These are phyloP conservation scores for Ogataea salicorniae DNA, from an alignment of 805 yeast species.

Conservation along the genomic window DNA sequence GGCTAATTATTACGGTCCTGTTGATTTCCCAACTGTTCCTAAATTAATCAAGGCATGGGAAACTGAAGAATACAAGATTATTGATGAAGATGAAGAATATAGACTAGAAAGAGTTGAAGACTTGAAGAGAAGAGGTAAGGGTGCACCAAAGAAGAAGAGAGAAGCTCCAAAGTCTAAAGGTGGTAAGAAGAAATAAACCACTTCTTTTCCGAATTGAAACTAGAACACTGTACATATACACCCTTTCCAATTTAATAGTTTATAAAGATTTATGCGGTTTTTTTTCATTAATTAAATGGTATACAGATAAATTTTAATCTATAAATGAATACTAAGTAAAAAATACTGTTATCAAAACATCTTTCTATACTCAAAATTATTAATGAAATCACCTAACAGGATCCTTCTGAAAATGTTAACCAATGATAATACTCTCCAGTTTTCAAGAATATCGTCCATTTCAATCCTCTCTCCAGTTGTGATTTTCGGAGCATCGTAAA, in stretches of 20 bases:
- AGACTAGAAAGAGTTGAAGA: conserved; percentile 58
- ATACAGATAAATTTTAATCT: not conserved
- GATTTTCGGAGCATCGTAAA: conserved; percentile 2
- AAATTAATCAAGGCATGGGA: conserved; percentile 22
- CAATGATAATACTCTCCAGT: conserved; percentile 25
- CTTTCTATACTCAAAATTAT: conserved; percentile 26
- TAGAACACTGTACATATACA: not conserved
- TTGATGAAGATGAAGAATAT: conserved; percentile 65
- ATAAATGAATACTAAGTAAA: not conserved
- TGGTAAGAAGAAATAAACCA: conserved; percentile 29
- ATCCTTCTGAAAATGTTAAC: conserved; percentile 17
- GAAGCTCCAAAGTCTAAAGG: conserved; percentile 33
- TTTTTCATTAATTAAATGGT: too few species aligned
- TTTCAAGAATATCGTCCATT: conserved; percentile 12
- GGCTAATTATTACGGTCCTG: conserved; percentile 69
- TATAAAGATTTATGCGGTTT: too few species aligned
- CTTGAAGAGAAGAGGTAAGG: conserved; percentile 82
- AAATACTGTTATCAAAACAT: conserved; percentile 22
- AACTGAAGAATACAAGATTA: conserved; percentile 35
- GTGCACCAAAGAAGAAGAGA: conserved; percentile 76
- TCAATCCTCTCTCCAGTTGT: not conserved
- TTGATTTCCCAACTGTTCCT: conserved; percentile 57
- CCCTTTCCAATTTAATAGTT: too few species aligned
- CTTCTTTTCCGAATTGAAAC: not conserved
- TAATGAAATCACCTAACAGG: conserved; percentile 26